phyloP scores from a whole-genome alignment of 2,329 filamentous ascomycete species.

The Ascochyta pisi region DNA sequence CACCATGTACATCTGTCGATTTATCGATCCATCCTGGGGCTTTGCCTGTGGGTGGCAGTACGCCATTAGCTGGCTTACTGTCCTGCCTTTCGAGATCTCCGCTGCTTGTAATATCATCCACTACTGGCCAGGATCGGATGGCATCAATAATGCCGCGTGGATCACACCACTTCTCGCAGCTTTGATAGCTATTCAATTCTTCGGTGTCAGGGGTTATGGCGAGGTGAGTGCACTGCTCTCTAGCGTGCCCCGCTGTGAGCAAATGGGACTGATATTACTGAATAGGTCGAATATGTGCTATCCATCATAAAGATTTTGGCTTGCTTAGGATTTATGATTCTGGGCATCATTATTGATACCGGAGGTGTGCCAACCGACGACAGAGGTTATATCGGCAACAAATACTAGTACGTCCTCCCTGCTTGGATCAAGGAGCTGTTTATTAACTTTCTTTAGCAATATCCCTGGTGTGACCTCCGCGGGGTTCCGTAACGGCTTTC shows the following conservation, averaged over 20 bases:
- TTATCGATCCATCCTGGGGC: constrained; percentile 52
- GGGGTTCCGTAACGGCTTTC: constrained; percentile 64
- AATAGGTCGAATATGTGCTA: constrained; percentile 60
- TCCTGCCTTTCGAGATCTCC: constrained; percentile 45
- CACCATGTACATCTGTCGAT: constrained; percentile 50
- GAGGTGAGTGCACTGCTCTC: constrained; percentile 39
- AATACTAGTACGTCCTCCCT: constrained; percentile 59
- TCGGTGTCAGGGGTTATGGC: constrained; percentile 45
- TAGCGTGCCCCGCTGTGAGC: not conserved
- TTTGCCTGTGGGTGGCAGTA: constrained; percentile 48
- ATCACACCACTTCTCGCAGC: constrained; percentile 40
- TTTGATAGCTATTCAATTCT: constrained; percentile 39
- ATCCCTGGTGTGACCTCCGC: constrained; percentile 1
- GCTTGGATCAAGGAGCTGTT: not conserved
- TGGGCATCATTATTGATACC: constrained; percentile 66
- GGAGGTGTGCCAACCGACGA: constrained; percentile 64
- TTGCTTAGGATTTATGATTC: constrained; percentile 68
- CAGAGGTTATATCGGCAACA: constrained; percentile 64
- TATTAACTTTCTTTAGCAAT: not conserved
- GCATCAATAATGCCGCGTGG: constrained; percentile 29
- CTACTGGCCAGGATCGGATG: constrained; percentile 30
- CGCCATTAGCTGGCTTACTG: constrained; percentile 39
- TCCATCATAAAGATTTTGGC: constrained; percentile 65
- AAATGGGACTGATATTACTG: not conserved
- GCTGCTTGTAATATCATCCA: constrained; percentile 44